Conservation (phyloP, 331 rosid species). For the Rhamnella rubrinervis region DNA sequence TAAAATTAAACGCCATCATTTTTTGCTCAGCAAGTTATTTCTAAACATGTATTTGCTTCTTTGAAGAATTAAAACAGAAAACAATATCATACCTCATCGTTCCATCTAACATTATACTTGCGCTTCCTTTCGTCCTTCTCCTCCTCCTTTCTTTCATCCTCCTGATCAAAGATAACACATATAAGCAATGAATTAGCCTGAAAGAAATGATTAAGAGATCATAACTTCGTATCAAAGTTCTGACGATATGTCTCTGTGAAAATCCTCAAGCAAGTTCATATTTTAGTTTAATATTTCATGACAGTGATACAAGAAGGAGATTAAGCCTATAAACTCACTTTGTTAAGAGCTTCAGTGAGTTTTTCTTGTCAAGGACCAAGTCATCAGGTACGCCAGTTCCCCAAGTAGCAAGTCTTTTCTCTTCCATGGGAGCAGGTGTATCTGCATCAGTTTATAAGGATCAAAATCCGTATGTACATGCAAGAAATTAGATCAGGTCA, state of each 20-base stretch:
- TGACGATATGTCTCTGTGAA: background rate
- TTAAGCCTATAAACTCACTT: conserved; percentile 14
- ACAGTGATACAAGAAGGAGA: background rate
- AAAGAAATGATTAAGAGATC: background rate
- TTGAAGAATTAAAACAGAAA: background rate
- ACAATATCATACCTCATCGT: conserved; percentile 33
- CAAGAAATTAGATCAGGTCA: background rate
- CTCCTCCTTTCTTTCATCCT: conserved; percentile 42
- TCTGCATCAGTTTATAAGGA: conserved; percentile 22
- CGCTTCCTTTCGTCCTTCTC: conserved; percentile 49
- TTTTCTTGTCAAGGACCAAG: conserved; percentile 36
- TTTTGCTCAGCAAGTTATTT: background rate
- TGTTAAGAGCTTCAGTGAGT: conserved; percentile 41
- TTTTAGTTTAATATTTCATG: background rate
- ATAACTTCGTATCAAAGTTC: background rate
- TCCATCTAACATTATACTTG: conserved; percentile 43
- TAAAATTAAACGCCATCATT: background rate
- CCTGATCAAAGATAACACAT: conserved; percentile 25
- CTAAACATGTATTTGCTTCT: background rate
- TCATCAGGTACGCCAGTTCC: conserved; percentile 48
- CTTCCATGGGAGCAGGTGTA: conserved; percentile 25
- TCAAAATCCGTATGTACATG: conserved; percentile 2
- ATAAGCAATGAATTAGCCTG: background rate
- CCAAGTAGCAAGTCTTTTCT: conserved; percentile 40
- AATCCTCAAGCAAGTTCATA: background rate